Conservation (phyloP, 225 moss, liverwort and hornwort genomes). For the Bryum argenteum region DNA sequence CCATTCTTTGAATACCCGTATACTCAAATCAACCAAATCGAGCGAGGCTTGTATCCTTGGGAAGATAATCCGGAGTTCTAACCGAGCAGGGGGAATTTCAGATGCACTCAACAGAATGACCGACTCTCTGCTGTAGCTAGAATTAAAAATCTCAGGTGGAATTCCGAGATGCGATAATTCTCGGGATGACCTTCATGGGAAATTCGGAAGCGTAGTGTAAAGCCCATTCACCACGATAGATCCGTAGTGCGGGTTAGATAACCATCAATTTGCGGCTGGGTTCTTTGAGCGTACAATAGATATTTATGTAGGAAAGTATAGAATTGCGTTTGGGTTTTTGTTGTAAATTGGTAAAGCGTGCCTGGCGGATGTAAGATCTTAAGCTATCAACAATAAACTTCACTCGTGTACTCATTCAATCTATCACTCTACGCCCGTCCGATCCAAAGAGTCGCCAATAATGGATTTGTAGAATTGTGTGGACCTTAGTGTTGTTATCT, state of each 20-base stretch:
- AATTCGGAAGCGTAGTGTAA: slow-evolving; percentile 19
- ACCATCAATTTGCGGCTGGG: slow-evolving; percentile 13
- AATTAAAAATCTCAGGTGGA: too few species aligned
- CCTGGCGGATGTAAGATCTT: slow-evolving; percentile 33
- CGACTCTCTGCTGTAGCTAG: too few species aligned
- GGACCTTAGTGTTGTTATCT: too few species aligned
- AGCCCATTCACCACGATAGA: not conserved
- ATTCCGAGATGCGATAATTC: too few species aligned
- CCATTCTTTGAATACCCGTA: too few species aligned
- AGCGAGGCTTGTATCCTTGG: too few species aligned
- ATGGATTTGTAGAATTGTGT: too few species aligned
- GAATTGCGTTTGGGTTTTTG: slow-evolving; percentile 21
- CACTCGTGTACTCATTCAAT: not conserved
- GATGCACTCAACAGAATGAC: too few species aligned
- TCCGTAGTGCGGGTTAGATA: not conserved
- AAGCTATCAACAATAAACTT: slow-evolving; percentile 14
- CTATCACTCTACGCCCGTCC: not conserved
- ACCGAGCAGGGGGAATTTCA: too few species aligned
- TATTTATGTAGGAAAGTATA: slow-evolving; percentile 18
- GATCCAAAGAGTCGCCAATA: too few species aligned
- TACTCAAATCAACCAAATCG: too few species aligned
- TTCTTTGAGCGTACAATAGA: slow-evolving; percentile 30
- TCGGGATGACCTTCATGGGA: slow-evolving; percentile 22
- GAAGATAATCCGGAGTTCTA: too few species aligned
- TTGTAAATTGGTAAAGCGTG: slow-evolving; percentile 29